phyloP scores from a whole-genome alignment of 306 rosid genomes.

The Cicer pinnatifidum region DNA sequence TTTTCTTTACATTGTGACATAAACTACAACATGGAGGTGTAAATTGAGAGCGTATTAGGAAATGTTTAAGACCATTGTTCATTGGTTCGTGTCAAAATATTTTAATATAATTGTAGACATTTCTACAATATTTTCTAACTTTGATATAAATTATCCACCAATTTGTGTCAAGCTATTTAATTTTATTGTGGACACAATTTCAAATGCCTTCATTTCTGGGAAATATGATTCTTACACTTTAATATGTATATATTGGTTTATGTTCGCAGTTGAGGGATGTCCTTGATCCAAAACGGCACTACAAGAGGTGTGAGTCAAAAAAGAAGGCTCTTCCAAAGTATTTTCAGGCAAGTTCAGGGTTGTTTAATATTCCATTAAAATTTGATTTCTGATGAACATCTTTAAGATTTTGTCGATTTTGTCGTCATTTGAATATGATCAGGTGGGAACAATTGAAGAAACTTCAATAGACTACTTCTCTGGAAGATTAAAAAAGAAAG shows the following conservation, averaged over 20 bases:
- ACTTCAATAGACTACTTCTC: conserved; percentile 72
- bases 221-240: conserved; percentile 25
- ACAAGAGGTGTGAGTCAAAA: conserved; percentile 76
- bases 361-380: conserved; percentile 27
- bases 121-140: background rate
- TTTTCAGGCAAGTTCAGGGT: conserved; percentile 70
- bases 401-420: background rate
- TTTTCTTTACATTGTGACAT: background rate
- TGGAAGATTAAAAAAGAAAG: conserved; percentile 77
- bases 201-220: background rate
- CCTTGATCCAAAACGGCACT: conserved; percentile 88
- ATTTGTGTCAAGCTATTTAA: background rate
- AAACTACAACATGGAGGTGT: background rate
- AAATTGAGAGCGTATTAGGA: conserved; percentile 3
- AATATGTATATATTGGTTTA: conserved; percentile 21
- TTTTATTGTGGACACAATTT: background rate
- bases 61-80: background rate
- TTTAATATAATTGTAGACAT: background rate
- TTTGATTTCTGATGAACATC: background rate
- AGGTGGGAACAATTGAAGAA: conserved; percentile 85
- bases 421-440: conserved; percentile 38
- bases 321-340: conserved; percentile 65
- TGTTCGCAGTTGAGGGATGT: conserved; percentile 67
- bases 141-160: conserved; percentile 4
- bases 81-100: background rate